These are phyloP conservation scores for Mortierella alpina DNA, from an alignment of 192 early-diverging fungal genomes.

Conservation along the genomic window DNA sequence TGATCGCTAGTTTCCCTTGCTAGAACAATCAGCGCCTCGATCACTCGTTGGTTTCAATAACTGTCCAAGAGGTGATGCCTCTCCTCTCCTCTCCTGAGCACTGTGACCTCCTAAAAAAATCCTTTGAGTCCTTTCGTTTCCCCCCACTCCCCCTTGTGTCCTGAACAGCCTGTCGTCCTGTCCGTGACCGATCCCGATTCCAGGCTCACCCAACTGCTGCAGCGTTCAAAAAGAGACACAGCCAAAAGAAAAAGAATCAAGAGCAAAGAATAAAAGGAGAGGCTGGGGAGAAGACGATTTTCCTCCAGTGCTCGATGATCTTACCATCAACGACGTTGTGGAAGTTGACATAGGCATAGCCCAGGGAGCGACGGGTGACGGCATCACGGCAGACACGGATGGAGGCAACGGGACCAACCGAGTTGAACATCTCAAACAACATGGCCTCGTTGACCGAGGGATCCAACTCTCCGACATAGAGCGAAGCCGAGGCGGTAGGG, in stretches of 20 bases:
- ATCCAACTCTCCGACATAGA: constrained; percentile 98
- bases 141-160: no score
- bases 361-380: constrained; percentile 94
- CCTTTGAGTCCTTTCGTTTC: no score
- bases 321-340: constrained; percentile 85
- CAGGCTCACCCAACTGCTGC: no score
- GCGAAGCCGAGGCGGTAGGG: constrained; percentile 74
- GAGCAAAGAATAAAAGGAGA: not conserved
- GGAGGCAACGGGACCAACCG: constrained; percentile 92
- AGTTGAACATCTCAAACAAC: constrained; percentile 97
- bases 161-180: no score
- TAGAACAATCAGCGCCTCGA: no score
- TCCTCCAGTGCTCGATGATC: not conserved
- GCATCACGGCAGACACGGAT: constrained; percentile 99
- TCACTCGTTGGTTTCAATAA: no score
- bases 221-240: not conserved
- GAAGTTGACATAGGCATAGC: constrained; percentile 99
- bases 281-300: not conserved
- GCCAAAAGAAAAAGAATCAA: not conserved
- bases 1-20: no score
- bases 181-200: no score
- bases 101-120: no score
- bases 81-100: no score
- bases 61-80: no score
- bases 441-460: constrained; percentile 96